Evolutionary conservation across 257 asterid genomes (phyloP).

Genomic region (Solanum chilense): DNA sequence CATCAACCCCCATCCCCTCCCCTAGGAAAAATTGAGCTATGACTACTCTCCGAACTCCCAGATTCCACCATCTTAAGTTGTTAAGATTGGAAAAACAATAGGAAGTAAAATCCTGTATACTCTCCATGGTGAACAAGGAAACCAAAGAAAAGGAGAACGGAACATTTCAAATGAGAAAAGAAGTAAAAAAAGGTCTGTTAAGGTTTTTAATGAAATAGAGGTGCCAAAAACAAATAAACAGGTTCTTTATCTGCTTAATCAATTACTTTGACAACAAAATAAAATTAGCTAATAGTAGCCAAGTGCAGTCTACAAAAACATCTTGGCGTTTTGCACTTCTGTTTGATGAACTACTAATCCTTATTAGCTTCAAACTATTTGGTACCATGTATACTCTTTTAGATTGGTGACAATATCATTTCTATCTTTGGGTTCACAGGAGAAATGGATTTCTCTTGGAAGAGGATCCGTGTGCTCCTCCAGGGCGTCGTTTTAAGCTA

Average conservation of each 20-base stretch:
- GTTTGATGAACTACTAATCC: background rate
- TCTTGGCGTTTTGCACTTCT: background rate
- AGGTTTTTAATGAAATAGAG: background rate
- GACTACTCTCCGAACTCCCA: background rate
- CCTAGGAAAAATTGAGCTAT: background rate
- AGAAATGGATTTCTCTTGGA: slow-evolving; percentile 79
- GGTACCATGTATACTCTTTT: background rate
- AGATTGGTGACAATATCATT: background rate
- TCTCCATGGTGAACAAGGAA: background rate
- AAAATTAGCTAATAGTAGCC: background rate
- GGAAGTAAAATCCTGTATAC: background rate
- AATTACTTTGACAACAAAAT: background rate
- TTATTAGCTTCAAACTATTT: background rate
- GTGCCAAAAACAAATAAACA: background rate
- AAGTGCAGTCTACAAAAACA: background rate
- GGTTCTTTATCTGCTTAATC: background rate
- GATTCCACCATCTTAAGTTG: background rate
- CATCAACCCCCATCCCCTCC: background rate
- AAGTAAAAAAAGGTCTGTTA: background rate
- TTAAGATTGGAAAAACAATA: background rate
- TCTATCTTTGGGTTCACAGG: slow-evolving; percentile 31
- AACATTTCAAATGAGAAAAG: background rate
- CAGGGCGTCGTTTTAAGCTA: slow-evolving; percentile 69
- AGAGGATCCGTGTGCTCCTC: slow-evolving; percentile 78
- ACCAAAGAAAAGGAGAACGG: background rate